phyloP scores from a whole-genome alignment of 176 grass and related monocot genomes.

The Lolium multiflorum region DNA sequence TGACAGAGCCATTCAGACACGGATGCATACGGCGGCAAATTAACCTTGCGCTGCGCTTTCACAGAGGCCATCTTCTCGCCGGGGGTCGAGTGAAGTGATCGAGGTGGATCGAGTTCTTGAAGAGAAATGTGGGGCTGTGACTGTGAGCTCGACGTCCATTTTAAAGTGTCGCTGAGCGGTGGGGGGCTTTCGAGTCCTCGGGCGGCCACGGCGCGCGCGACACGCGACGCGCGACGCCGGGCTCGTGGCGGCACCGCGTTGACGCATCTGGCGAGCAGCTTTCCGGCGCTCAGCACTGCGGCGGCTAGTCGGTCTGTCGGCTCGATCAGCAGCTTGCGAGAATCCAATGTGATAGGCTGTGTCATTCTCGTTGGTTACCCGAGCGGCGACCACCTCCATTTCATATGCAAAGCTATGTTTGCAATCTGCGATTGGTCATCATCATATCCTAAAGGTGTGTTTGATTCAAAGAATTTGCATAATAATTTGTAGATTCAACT shows the following conservation, averaged over 20 bases:
- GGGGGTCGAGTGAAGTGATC: neutral
- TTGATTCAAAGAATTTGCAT: too few species aligned
- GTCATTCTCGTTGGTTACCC: neutral
- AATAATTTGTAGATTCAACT: too few species aligned
- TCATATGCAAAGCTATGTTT: too few species aligned
- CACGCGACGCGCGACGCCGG: neutral
- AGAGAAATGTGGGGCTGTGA: neutral
- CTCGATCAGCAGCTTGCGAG: neutral
- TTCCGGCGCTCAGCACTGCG: neutral
- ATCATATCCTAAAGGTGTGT: too few species aligned
- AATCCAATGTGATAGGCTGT: neutral
- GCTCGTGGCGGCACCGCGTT: neutral
- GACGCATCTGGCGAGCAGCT: constrained; percentile 17
- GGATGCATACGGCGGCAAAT: neutral
- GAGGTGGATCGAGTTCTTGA: neutral
- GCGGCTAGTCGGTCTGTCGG: neutral
- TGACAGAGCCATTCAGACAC: neutral
- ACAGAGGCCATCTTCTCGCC: neutral
- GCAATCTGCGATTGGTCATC: too few species aligned
- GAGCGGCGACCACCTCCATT: neutral
- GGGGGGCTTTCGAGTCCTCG: neutral
- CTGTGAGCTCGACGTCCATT: neutral
- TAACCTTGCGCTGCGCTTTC: neutral
- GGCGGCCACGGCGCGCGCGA: neutral
- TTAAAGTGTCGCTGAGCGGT: neutral